Evolutionary conservation across 768 basidiomycete species (phyloP), one percentile per base, ranked within the genome.

Genomic region (Obba rivulosa): DNA sequence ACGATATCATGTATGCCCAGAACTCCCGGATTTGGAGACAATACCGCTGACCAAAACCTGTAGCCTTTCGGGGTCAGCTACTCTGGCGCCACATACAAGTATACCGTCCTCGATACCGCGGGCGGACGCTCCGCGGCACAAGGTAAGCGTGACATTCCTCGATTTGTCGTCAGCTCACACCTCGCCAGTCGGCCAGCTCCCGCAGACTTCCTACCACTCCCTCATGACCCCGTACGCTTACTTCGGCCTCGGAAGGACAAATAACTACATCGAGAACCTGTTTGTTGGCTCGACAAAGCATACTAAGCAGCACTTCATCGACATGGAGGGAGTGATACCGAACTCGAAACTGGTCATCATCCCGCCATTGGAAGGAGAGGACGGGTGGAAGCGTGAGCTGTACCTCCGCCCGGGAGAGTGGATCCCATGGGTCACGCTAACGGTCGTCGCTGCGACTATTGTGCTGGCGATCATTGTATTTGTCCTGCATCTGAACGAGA

Each of bases 261-360:
- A 99, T 67, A 99, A 99, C 65, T 99, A 99, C 68, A 93, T 99
- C 59, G 96, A 99, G 75, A 97, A 97, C 65, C 77, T 99, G 2
- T 96, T 96, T 63, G 89, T 98, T 17, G 96, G 96, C 14, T 85
- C 92, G 3, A 95, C 93, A 5, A 76, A 88, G 24, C 83, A 90
- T 50, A 64, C 74, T 0, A 62, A 72, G 31, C 62, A 82, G 28
- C 91, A 95, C 61, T 91, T 75, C 55, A 92, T 95, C 64, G 85
- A 87, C 62, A 86, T 98, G 78, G 96, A 98, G 62, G 94, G 94
- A 22, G 86, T 99, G 28, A 93, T 99, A 39, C 96, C 96, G 0
- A 98, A 99, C 64, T 96, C 93, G 3, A 92, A 92, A 54, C 81
- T 99, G 13, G 86, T 98, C n/a, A 93, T 99, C 57, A 80, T 87